Evolutionary conservation across 345 rosid species (phyloP).

Genomic region (Iberis pinnata): DNA sequence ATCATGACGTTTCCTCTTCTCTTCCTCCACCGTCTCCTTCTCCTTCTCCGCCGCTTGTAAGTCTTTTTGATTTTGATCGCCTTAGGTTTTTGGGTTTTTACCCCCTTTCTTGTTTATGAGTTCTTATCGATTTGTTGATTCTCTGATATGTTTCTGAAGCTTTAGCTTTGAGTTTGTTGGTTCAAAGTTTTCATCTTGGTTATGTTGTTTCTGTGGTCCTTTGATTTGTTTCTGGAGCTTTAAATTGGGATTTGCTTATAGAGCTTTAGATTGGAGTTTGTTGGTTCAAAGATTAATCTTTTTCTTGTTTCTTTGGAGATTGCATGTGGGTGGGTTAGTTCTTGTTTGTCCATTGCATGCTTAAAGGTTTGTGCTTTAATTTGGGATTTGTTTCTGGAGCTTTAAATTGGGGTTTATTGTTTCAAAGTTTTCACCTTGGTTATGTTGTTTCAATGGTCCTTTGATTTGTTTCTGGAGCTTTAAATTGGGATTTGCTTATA

Average conservation of each 20-base stretch:
- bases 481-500: too few relatives aligned
- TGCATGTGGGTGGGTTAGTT: too few relatives aligned
- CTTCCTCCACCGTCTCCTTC: conserved; percentile 55
- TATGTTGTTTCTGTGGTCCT: too few relatives aligned
- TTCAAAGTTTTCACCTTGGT: not conserved
- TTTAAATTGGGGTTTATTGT: not conserved
- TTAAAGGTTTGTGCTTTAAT: too few relatives aligned
- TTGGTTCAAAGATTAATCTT: too few relatives aligned
- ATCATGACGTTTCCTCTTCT: conserved; percentile 40
- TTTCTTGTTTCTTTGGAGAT: too few relatives aligned
- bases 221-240: too few relatives aligned
- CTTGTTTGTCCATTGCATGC: too few relatives aligned
- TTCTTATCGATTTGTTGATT: conserved; percentile 11
- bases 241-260: too few relatives aligned
- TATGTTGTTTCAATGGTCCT: too few relatives aligned
- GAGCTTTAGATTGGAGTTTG: too few relatives aligned
- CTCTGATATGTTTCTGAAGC: conserved; percentile 5
- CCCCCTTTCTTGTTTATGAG: not conserved
- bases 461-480: too few relatives aligned
- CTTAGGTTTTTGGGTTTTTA: conserved; percentile 3
- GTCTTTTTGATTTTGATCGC: not conserved
- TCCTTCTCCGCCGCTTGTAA: conserved; percentile 15
- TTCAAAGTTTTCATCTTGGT: not conserved
- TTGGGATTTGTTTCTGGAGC: not conserved
- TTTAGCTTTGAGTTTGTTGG: not conserved